Evolutionary conservation across 352 stramenopile genomes (phyloP).

Genomic region (Phytophthora kernoviae): DNA sequence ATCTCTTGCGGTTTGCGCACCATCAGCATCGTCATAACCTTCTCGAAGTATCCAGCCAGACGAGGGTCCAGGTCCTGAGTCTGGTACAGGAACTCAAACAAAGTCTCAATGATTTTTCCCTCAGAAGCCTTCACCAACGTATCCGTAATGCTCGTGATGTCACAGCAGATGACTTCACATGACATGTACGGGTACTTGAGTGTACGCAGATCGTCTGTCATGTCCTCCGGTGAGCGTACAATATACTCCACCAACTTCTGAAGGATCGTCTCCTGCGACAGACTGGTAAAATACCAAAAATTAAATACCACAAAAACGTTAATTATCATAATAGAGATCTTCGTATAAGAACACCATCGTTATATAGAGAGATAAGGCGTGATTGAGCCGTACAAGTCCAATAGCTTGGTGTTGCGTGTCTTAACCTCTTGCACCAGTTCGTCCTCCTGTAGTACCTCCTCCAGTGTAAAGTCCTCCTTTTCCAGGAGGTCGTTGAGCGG

Average conservation of each 20-base stretch:
- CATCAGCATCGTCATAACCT: slow-evolving; percentile 91
- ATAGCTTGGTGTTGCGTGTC: slow-evolving; percentile 93
- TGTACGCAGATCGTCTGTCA: slow-evolving; percentile 60
- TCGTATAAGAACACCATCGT: no score
- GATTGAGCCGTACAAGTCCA: slow-evolving; percentile 88
- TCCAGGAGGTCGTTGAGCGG: slow-evolving; percentile 96
- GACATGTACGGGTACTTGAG: slow-evolving; percentile 97
- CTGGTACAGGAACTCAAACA: slow-evolving; percentile 93
- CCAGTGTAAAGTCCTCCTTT: slow-evolving; percentile 91
- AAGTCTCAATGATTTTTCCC: slow-evolving; percentile 83
- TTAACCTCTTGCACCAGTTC: slow-evolving; percentile 98
- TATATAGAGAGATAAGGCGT: slow-evolving; percentile 3
- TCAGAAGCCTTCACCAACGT: slow-evolving; percentile 74
- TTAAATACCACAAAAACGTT: background rate
- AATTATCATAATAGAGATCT: background rate
- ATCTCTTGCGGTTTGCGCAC: slow-evolving; percentile 88
- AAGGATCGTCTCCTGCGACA: slow-evolving; percentile 71
- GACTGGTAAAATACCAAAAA: slow-evolving; percentile 35
- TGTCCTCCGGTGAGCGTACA: slow-evolving; percentile 53
- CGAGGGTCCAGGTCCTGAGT: slow-evolving; percentile 89
- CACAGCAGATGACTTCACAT: slow-evolving; percentile 97
- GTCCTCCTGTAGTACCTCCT: slow-evolving; percentile 95
- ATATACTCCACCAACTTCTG: slow-evolving; percentile 84
- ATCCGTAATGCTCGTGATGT: slow-evolving; percentile 94
- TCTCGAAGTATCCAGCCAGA: slow-evolving; percentile 97